A percentile compares a stretch with the other conserved stretches of the same genome.
These are phyloP conservation scores for Fusarium sp. DNA, from an alignment of 2,329 filamentous ascomycete genomes.

Conservation along the genomic window DNA sequence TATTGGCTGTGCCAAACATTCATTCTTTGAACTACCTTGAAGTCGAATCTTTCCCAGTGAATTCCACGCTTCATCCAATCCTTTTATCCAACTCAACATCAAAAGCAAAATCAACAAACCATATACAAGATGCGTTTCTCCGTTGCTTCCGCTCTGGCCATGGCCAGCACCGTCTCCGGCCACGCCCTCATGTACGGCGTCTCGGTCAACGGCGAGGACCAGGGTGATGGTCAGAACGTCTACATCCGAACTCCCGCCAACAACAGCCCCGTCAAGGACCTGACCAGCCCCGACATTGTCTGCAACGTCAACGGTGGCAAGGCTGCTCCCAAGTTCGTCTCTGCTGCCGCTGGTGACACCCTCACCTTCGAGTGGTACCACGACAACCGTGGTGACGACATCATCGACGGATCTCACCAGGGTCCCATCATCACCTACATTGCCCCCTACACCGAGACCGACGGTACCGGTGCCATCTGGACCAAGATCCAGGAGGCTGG, in stretches of 20 bases:
- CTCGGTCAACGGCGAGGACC: slow-evolving; percentile 60
- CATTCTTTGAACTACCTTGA: slow-evolving; percentile 41
- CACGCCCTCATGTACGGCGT: slow-evolving; percentile 61
- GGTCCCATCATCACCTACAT: slow-evolving; percentile 67
- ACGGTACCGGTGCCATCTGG: slow-evolving; percentile 64
- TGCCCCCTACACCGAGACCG: slow-evolving; percentile 54
- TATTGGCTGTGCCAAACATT: slow-evolving; percentile 46
- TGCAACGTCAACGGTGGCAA: slow-evolving; percentile 59
- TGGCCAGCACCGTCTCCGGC: slow-evolving; percentile 54
- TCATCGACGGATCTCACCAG: slow-evolving; percentile 64
- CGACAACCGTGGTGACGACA: slow-evolving; percentile 61
- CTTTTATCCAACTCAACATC: slow-evolving; percentile 23
- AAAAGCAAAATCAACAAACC: slow-evolving; percentile 17
- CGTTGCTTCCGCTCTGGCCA: slow-evolving; percentile 49
- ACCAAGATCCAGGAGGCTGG: slow-evolving; percentile 57
- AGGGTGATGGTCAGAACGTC: slow-evolving; percentile 53
- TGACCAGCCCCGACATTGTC: slow-evolving; percentile 54
- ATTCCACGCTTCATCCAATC: slow-evolving; percentile 40
- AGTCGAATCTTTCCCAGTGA: slow-evolving; percentile 31
- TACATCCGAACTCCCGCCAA: slow-evolving; percentile 59
- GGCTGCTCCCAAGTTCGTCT: slow-evolving; percentile 53
- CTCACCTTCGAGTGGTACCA: slow-evolving; percentile 65
- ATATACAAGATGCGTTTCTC: slow-evolving; percentile 51
- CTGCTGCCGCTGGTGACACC: slow-evolving; percentile 60
- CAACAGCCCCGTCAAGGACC: slow-evolving; percentile 61